Evolutionary conservation across 116 monocot genomes (phyloP), one percentile per base, ranked within the genome.

Genomic region (Papilionanthe hybrid): DNA sequence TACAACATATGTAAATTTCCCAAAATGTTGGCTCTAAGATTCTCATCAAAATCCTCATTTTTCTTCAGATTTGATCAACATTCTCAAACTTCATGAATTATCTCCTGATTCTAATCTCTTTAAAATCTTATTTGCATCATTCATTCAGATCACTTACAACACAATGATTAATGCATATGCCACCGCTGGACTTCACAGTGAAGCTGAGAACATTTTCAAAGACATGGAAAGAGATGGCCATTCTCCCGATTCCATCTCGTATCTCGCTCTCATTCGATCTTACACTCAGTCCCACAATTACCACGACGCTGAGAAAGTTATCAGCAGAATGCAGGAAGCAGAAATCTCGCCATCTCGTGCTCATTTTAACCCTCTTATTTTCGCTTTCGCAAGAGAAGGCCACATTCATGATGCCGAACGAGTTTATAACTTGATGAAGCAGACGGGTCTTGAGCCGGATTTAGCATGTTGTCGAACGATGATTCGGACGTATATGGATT

Each of bases 121-220:
- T 3, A 65, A 65, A 65, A 5, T 37, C 25, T 65, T 1, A 65
- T 65, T 28, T 63, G 56, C 28, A 65, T 48, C 55, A 43, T 67
- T 50, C 63, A 49, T 86, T 77, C 93, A 98, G 98, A 94, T 98
- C 19, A 87, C 89, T 83, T 94, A 91, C 85, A 90, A 98, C 78
- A 83, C 88, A 45, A 98, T 98, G 91, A 85, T 98, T 60, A 94
- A 94, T 78, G 94, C 78, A 30, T 94, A 89, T 72, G 92, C 94
- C 71, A 88, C 87, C 75, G 84, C 83, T 55, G 98, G 90, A 47
- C 85, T 86, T 27, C 58, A 86, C 63, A 6, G 72, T 22, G 88
- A 94, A 85, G 94, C 91, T 10, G 85, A 88, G 22, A 72, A 78
- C 82, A 79, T 94, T 72, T 81, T 98, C 60, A 12, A 86, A 29